Percentiles rank a stretch among this genome's conserved stretches.
phyloP scores from a whole-genome alignment of 1,284 basidiomycete genomes.

The Cryptococcus floricola region DNA sequence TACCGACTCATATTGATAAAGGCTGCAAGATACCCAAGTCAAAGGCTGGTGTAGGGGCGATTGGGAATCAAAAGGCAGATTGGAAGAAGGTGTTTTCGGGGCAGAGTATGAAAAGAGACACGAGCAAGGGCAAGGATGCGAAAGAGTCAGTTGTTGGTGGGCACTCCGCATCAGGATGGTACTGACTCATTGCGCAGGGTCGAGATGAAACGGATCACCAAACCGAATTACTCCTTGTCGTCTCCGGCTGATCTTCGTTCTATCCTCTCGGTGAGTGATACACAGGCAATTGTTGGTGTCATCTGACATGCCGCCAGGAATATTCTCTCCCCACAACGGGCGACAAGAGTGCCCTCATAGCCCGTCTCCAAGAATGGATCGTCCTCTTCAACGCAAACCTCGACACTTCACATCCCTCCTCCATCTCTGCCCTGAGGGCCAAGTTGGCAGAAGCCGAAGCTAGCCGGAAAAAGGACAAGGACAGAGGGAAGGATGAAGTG shows the following conservation, averaged over 20 bases:
- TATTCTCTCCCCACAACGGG: constrained; percentile 39
- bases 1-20: constrained; percentile 43
- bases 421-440: constrained; percentile 36
- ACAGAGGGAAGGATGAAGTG: constrained; percentile 37
- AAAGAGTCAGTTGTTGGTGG: not conserved
- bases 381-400: constrained; percentile 48
- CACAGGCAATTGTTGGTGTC: not conserved
- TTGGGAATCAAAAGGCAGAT: constrained; percentile 39
- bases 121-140: not conserved
- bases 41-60: constrained; percentile 3
- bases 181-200: constrained; percentile 14
- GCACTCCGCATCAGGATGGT: not conserved
- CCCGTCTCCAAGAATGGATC: constrained; percentile 46
- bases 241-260: constrained; percentile 35
- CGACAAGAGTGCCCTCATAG: constrained; percentile 33
- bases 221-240: constrained; percentile 46
- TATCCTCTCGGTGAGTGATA: constrained; percentile 26
- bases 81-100: constrained; percentile 48
- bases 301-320: constrained; percentile 27
- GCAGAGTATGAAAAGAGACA: constrained; percentile 21
- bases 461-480: constrained; percentile 33
- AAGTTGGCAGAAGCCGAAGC: constrained; percentile 33
- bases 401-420: constrained; percentile 43
- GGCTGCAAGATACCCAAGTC: constrained; percentile 29
- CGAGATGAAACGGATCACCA: constrained; percentile 40